These are phyloP conservation scores for Hymenoscyphus linearis DNA, from an alignment of 2,329 filamentous ascomycete species.

Conservation along the genomic window DNA sequence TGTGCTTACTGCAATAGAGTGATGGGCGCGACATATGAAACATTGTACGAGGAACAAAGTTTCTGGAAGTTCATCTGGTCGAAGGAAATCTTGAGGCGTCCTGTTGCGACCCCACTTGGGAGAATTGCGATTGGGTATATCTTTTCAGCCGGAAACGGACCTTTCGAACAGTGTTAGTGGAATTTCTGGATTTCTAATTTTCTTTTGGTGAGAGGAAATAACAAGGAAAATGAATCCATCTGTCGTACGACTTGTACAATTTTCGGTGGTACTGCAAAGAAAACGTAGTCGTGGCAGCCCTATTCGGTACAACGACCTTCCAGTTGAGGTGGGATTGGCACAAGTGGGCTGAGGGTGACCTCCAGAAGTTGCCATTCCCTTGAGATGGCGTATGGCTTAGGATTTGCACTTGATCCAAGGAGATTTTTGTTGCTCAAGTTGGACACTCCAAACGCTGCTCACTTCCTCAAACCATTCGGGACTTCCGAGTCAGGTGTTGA, in stretches of 20 bases:
- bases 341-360: background rate
- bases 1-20: background rate
- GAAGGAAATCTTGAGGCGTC: background rate
- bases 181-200: background rate
- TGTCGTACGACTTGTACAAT: background rate
- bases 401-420: background rate
- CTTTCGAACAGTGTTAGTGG: background rate
- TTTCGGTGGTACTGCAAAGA: background rate
- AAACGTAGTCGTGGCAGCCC: background rate
- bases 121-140: background rate
- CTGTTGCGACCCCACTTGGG: background rate
- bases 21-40: background rate
- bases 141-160: background rate
- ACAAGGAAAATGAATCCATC: background rate
- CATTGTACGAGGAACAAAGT: background rate
- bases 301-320: no score
- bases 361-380: background rate
- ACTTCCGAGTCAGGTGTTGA: background rate
- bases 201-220: background rate
- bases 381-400: background rate
- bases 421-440: background rate
- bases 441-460: background rate
- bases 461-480: background rate
- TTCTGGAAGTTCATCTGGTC: background rate
- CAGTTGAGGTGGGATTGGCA: no score